These are phyloP conservation scores for Gossypium gossypioides DNA, from an alignment of 441 rosid genomes.

Conservation along the genomic window DNA sequence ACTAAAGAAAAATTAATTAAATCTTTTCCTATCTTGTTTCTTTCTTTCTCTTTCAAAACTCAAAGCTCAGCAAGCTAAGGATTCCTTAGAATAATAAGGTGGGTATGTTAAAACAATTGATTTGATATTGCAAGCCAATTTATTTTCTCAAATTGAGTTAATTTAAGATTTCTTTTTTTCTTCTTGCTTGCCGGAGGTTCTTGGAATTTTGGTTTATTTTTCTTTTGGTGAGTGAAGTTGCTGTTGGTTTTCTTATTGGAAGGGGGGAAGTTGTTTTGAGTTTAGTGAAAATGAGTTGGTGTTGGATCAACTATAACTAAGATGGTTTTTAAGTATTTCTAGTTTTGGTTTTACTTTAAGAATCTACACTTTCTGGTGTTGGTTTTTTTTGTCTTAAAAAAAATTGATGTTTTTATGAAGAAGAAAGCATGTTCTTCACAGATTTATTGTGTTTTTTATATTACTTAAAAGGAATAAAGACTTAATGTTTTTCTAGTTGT, in stretches of 20 bases:
- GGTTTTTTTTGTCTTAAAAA: not conserved
- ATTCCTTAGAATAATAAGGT: constrained; percentile 17
- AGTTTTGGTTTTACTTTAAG: not conserved
- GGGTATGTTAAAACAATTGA: constrained; percentile 1
- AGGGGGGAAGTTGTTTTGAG: not conserved
- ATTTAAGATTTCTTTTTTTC: not conserved
- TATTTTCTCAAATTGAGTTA: not conserved
- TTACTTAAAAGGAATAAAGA: not conserved
- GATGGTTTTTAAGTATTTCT: constrained; percentile 1
- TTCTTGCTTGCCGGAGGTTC: not conserved
- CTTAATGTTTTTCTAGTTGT: not conserved
- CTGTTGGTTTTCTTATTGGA: not conserved
- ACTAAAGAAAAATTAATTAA: not conserved
- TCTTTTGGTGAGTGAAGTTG: not conserved
- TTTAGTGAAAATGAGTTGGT: constrained; percentile 18
- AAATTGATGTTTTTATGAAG: not conserved
- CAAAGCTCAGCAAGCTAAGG: constrained; percentile 1
- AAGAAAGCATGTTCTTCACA: not conserved
- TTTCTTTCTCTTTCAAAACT: not conserved
- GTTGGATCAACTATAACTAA: constrained; percentile 15
- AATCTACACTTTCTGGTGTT: not conserved
- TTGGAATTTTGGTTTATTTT: constrained; percentile 3
- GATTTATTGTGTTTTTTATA: not conserved
- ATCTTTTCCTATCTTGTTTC: not conserved
- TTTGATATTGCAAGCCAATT: constrained; percentile 12